Percentiles rank a stretch among this genome's conserved stretches.
Conservation (phyloP, 2,329 filamentous ascomycete genomes). For the Penicillium sp. region DNA sequence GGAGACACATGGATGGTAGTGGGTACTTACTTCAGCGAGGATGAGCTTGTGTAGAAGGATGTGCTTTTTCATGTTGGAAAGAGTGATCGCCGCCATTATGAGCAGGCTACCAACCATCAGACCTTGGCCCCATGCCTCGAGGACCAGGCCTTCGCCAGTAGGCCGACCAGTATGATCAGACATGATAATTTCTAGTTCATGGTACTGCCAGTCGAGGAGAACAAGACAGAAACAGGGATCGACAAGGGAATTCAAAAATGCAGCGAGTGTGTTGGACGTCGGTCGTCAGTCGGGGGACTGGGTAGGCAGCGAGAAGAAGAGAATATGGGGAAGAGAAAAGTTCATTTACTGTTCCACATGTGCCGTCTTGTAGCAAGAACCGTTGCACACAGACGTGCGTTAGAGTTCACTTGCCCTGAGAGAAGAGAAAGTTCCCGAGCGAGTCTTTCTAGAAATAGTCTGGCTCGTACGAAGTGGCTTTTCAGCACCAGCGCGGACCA, state of each 20-base stretch:
- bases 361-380: not conserved
- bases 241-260: not conserved
- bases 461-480: slow-evolving; percentile 3
- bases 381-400: not conserved
- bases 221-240: not conserved
- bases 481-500: not conserved
- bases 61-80: slow-evolving; percentile 54
- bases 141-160: slow-evolving; percentile 38
- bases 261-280: not conserved
- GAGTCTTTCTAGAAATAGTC: not conserved
- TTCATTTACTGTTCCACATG: not conserved
- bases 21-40: slow-evolving; percentile 48
- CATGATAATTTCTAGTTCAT: slow-evolving; percentile 8
- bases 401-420: not conserved
- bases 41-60: slow-evolving; percentile 57
- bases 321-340: not conserved
- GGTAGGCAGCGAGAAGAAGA: not conserved
- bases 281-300: not conserved
- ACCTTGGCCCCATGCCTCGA: slow-evolving; percentile 55
- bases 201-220: not conserved
- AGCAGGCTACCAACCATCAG: slow-evolving; percentile 55
- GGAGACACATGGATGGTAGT: not conserved
- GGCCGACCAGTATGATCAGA: slow-evolving; percentile 11
- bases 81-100: slow-evolving; percentile 54
- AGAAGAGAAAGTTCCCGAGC: not conserved